Evolutionary conservation across 2,329 filamentous ascomycete genomes (phyloP), one percentile per base, ranked within the genome.

Genomic region (Neonectria magnoliae): DNA sequence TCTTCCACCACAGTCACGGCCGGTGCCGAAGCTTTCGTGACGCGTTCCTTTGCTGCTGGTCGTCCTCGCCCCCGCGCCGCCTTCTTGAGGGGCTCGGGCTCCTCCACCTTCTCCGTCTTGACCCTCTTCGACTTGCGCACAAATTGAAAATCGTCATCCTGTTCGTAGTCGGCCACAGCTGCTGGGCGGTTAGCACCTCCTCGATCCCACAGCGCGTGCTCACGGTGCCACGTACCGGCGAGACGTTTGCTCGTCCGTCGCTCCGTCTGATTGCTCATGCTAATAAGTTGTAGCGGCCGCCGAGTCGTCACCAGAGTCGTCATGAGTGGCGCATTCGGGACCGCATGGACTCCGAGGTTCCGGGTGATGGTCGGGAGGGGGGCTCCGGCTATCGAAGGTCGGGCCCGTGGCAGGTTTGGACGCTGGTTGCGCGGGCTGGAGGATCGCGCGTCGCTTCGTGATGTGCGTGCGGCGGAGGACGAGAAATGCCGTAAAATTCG

Each of bases 111-210:
- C 62, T 84, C 83, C 47, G 86, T 85, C 80, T 91, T 93, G 65
- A 84, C 83, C 73, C 87, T 81, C 75, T 92, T 92, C 11, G 89
- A 83, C 66, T 85, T 89, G 70, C 91, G 87, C 68, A 90, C 88
- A 76, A 94, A 94, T 62, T 88, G 83, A 72, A 94, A 94, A 67
- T 92, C 92, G 72, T 91, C 92, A 81, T 92, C 90, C 73, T 91
- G 87, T 77, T 94, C 91, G 72, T 93, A 90, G 56, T 81, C 77
- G 48, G 74, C 72, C 66, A 75, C 75, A 67, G 80, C 81, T 81
- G 67, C 36, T 47, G 31, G 52, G 31, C 38, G 22, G 62, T 74
- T 63, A 74, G 71, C 62, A 61, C 57, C 50, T 67, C 20, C 45
- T 57, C 48, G 27, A n/a, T 31, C 60, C 48, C 56, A 13, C 25